Conservation (phyloP, 1,139 yeast genomes). For the Diutina neorugosa region DNA sequence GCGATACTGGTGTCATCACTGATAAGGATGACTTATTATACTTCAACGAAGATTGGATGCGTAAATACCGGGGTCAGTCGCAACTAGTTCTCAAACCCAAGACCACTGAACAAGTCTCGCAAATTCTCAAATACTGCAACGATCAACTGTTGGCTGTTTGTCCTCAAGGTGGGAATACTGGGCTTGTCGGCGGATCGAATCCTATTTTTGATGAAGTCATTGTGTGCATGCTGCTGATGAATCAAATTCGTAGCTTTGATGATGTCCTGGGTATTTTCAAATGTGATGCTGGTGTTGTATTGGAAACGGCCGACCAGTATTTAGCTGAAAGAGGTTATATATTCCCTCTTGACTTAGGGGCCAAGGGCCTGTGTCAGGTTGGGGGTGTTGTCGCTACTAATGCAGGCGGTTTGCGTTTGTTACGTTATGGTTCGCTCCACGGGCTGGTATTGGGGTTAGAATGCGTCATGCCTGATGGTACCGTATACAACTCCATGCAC, state of each 20-base stretch:
- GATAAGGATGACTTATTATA: conserved; percentile 53
- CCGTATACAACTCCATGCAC: conserved; percentile 66
- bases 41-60: conserved; percentile 93
- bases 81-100: conserved; percentile 76
- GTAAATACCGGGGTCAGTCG: conserved; percentile 84
- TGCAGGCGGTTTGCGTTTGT: conserved; percentile 86
- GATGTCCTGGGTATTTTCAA: conserved; percentile 74
- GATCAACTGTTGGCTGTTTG: conserved; percentile 72
- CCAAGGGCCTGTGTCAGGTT: conserved; percentile 93
- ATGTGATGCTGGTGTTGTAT: conserved; percentile 82
- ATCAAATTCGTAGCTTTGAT: conserved; percentile 75
- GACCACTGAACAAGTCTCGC: conserved; percentile 64
- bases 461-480: conserved; percentile 85
- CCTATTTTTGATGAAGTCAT: conserved; percentile 91
- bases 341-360: conserved; percentile 91
- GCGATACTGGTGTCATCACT: conserved; percentile 35
- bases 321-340: conserved; percentile 75
- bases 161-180: conserved; percentile 97
- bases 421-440: conserved; percentile 86
- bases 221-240: conserved; percentile 56
- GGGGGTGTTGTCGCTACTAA: conserved; percentile 96
- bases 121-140: conserved; percentile 73
- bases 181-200: conserved; percentile 88
- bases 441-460: conserved; percentile 88
- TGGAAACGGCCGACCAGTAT: conserved; percentile 75